Evolutionary conservation across 495 filamentous ascomycete species (phyloP), one percentile per base, ranked within the genome.

Genomic region (Xylaria scruposa): DNA sequence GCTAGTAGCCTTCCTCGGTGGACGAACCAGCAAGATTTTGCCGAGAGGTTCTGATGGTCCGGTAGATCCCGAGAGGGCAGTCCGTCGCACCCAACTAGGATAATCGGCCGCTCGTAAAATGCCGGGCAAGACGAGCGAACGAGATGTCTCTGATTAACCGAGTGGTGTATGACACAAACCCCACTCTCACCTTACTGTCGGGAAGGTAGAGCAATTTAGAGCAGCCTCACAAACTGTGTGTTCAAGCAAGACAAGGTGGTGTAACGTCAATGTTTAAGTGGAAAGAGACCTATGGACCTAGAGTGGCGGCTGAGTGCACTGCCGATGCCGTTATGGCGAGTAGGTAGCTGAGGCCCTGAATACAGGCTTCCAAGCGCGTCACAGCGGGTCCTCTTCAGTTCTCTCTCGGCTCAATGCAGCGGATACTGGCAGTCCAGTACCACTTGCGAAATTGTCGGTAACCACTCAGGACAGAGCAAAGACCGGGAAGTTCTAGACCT

Each of bases 151-250:
- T 78, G 76, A 73, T 77, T 77, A 78, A 67, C 78, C 76, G 74
- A 78, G 74, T 77, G 75, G 73, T 73, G 83, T 84, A 80, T 76
- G 74, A 84, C 82, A 82, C 75, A 82, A 81, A 83, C 82, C 78
- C 81, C 78, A 81, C 79, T 77, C 78, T 81, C 77, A 79, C 81
- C 79, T 80, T 77, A 80, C 81, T 75, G 72, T 78, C 74, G 74
- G 75, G 70, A 73, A 76, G 72, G 77, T 70, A 47, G 31, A 58
- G 38, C 53, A 70, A 36, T n/a, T 26, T 36, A 4, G 47, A 70
- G 4, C 19, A 74, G 75, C 76, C 75, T 75, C 75, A 77, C 77
- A 78, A 74, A 53, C 53, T 38, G 47, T 64, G 70, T 74, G 70
- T 70, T 70, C 64, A 67, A 66, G 69, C 73, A 75, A 76, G 70